phyloP scores from a whole-genome alignment of 805 yeast species.

The Martiniozyma abietophila region DNA sequence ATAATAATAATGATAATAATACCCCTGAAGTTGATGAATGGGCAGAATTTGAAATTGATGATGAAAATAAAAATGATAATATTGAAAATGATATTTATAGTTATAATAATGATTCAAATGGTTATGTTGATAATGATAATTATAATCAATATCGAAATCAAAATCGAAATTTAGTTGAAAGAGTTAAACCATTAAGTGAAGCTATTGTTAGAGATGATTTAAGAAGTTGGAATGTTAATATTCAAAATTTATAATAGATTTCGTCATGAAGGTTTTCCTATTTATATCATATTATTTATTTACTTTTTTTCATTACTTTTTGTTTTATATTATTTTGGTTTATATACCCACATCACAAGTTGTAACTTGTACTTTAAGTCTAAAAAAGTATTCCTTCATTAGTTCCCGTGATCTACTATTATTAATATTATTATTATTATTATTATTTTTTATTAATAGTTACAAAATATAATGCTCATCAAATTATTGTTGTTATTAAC shows the following conservation, averaged over 20 bases:
- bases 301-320: background rate
- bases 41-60: constrained; percentile 7
- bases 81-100: background rate
- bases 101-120: background rate
- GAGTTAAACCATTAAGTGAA: constrained; percentile 24
- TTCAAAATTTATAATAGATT: background rate
- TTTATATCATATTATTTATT: background rate
- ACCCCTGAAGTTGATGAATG: constrained; percentile 5
- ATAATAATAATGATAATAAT: background rate
- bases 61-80: constrained; percentile 1
- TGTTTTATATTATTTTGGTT: background rate
- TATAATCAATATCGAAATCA: background rate
- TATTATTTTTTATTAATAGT: background rate
- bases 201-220: constrained; percentile 27
- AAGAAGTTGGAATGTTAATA: constrained; percentile 31
- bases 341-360: no score
- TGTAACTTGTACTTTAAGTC: no score
- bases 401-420: no score
- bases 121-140: constrained; percentile 3
- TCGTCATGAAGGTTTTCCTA: background rate
- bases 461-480: no score
- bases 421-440: no score
- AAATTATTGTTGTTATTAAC: background rate
- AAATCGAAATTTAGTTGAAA: background rate
- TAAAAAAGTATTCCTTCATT: no score